Conservation (phyloP, 345 rosid genomes). For the Gossypium ekmanianum region DNA sequence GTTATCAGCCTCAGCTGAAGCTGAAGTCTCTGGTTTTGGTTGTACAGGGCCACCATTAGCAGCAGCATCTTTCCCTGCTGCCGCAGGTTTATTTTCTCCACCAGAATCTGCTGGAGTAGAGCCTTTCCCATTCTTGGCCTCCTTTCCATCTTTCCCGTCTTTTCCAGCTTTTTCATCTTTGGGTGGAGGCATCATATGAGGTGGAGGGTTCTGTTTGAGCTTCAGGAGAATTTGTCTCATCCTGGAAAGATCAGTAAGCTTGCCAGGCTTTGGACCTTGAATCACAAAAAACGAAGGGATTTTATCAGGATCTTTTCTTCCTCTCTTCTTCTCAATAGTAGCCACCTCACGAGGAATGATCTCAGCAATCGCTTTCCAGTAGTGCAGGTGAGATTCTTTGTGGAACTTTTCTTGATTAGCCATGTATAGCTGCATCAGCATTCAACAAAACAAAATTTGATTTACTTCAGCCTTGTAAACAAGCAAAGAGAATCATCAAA, state of each 20-base stretch:
- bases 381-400: conserved; percentile 81
- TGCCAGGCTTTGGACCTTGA: conserved; percentile 96
- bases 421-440: conserved; percentile 52
- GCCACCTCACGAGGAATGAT: conserved; percentile 86
- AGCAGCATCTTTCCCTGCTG: conserved; percentile 34
- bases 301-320: conserved; percentile 70
- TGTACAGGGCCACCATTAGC: conserved; percentile 30
- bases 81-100: conserved; percentile 24
- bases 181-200: conserved; percentile 87
- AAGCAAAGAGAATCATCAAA: not conserved
- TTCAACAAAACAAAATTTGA: not conserved
- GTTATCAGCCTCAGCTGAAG: conserved; percentile 29
- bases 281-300: conserved; percentile 57
- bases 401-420: conserved; percentile 92
- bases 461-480: not conserved
- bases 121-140: conserved; percentile 23
- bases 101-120: conserved; percentile 26
- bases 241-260: conserved; percentile 79
- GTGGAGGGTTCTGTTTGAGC: conserved; percentile 79
- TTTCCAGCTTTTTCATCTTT: conserved; percentile 46
- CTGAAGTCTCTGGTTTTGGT: conserved; percentile 30
- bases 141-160: conserved; percentile 26
- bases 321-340: conserved; percentile 80
- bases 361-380: conserved; percentile 94
- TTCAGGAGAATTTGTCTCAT: conserved; percentile 79